Percentiles rank a stretch among this genome's conserved stretches.
Evolutionary conservation across 352 stramenopile species (phyloP).

Genomic region (Phytophthora hibernalis): DNA sequence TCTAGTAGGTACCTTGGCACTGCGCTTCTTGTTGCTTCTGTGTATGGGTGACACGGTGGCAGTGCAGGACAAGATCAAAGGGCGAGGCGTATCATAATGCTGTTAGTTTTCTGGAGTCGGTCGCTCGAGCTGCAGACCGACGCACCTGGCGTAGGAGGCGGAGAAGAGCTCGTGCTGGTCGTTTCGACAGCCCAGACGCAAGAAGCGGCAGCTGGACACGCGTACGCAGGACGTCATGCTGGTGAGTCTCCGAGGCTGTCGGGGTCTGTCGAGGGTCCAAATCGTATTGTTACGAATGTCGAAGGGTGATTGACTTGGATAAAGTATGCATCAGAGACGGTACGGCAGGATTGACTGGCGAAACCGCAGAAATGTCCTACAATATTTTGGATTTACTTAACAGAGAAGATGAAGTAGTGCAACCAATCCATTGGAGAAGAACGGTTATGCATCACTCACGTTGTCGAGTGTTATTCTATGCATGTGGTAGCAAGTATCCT

Average conservation of each 20-base stretch:
- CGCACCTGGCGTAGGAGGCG: conserved; percentile 22
- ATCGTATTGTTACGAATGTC: no score
- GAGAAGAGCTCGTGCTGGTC: conserved; percentile 26
- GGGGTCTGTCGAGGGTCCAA: no score
- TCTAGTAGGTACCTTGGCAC: conserved; percentile 19
- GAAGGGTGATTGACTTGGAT: no score
- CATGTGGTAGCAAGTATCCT: no score
- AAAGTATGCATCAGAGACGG: no score
- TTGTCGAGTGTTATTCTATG: no score
- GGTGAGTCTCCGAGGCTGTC: not conserved
- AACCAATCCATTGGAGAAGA: no score
- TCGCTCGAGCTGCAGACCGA: not conserved
- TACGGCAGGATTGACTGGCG: no score
- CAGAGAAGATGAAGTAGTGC: no score
- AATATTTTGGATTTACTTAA: no score
- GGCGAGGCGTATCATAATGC: not conserved
- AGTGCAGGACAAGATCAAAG: not conserved
- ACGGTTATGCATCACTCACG: no score
- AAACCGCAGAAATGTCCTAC: no score
- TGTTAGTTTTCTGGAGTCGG: not conserved
- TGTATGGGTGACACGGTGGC: not conserved
- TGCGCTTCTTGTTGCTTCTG: conserved; percentile 33
- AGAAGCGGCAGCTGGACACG: conserved; percentile 18
- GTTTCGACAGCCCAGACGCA: conserved; percentile 16
- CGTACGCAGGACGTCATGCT: conserved; percentile 9